phyloP scores from a whole-genome alignment of 257 asterid genomes.

The Solanum lignicaule region DNA sequence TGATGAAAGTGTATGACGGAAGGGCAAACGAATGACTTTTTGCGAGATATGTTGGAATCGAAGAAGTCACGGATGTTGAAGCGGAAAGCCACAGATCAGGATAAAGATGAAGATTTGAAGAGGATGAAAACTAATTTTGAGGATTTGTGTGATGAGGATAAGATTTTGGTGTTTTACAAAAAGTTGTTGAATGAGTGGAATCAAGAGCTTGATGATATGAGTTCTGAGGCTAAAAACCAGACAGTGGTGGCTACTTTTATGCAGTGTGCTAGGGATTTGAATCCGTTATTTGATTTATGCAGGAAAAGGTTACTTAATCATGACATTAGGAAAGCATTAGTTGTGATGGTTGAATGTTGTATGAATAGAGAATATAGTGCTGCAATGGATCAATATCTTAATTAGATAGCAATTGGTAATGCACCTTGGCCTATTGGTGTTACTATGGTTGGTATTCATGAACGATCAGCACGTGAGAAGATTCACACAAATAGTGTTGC shows the following conservation, averaged over 20 bases:
- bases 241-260: slow-evolving; percentile 78
- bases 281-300: slow-evolving; percentile 80
- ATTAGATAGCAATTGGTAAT: slow-evolving; percentile 71
- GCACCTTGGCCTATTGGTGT: slow-evolving; percentile 99
- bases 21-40: slow-evolving; percentile 83
- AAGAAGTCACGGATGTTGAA: slow-evolving; percentile 69
- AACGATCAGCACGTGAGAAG: slow-evolving; percentile 93
- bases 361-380: slow-evolving; percentile 72
- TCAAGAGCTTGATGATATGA: slow-evolving; percentile 70
- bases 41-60: slow-evolving; percentile 73
- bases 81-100: slow-evolving; percentile 63
- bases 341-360: slow-evolving; percentile 41
- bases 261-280: slow-evolving; percentile 84
- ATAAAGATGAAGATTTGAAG: slow-evolving; percentile 62
- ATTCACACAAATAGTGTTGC: slow-evolving; percentile 83
- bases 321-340: slow-evolving; percentile 73
- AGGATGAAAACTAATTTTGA: slow-evolving; percentile 75
- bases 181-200: slow-evolving; percentile 81
- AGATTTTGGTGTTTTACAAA: slow-evolving; percentile 88
- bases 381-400: slow-evolving; percentile 22
- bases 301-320: slow-evolving; percentile 87
- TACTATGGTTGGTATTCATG: slow-evolving; percentile 93
- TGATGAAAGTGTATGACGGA: slow-evolving; percentile 85
- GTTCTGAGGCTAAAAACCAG: slow-evolving; percentile 47
- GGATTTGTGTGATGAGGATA: slow-evolving; percentile 69